A percentile compares a stretch with the other conserved stretches of the same genome.
phyloP scores from a whole-genome alignment of 805 yeast species.

The Monosporozyma yasuniensis region DNA sequence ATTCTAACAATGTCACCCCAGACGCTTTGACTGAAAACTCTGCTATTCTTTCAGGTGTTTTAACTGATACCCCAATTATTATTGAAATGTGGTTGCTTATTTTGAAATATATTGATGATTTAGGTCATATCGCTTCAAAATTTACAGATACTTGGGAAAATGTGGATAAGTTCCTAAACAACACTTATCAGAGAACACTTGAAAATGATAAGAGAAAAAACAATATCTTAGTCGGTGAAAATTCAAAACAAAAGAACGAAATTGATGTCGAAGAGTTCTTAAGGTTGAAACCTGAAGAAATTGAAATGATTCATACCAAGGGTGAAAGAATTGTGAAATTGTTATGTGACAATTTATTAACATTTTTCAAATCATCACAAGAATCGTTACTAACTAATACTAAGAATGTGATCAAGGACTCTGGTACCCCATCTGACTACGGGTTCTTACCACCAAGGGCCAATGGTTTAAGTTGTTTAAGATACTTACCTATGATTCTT shows the following conservation, averaged over 20 bases:
- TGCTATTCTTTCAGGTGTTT: conserved; percentile 10
- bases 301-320: conserved; percentile 32
- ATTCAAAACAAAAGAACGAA: conserved; percentile 27
- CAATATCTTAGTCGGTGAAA: conserved; percentile 23
- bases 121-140: conserved; percentile 32
- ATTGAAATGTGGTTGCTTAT: conserved; percentile 53
- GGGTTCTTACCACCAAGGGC: conserved; percentile 59
- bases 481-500: conserved; percentile 41
- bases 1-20: background rate
- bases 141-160: conserved; percentile 46
- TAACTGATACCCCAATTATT: conserved; percentile 46
- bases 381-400: conserved; percentile 2
- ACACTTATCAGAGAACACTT: conserved; percentile 36
- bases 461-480: conserved; percentile 51
- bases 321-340: conserved; percentile 34
- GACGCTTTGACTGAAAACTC: background rate
- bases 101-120: conserved; percentile 34
- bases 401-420: conserved; percentile 9
- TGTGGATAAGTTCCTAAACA: conserved; percentile 45
- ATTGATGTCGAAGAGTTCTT: conserved; percentile 26
- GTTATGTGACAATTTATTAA: conserved; percentile 24
- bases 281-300: conserved; percentile 36
- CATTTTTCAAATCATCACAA: conserved; percentile 31
- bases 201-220: conserved; percentile 35
- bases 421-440: conserved; percentile 30